Conservation (phyloP, 169 alveolate species). For the Toxoplasma gondii region DNA sequence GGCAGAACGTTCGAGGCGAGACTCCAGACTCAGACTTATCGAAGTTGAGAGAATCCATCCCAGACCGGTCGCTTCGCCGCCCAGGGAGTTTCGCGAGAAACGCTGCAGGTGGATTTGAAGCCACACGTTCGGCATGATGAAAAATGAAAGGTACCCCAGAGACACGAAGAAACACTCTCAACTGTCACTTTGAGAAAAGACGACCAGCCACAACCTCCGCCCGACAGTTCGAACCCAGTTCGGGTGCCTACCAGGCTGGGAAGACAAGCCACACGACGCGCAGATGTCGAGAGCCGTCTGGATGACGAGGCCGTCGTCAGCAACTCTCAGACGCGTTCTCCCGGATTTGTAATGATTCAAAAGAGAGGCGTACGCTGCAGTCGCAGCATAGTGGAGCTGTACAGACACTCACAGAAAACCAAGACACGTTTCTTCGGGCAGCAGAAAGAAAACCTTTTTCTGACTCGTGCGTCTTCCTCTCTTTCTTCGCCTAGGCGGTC, state of each 20-base stretch:
- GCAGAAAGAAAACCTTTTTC: not conserved
- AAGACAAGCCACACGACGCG: constrained; percentile 18
- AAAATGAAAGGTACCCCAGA: too few relatives aligned
- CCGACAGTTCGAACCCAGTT: not conserved
- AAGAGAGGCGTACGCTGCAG: constrained; percentile 50
- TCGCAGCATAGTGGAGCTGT: constrained; percentile 41
- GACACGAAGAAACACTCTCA: too few relatives aligned
- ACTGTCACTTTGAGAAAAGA: too few relatives aligned
- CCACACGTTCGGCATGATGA: too few relatives aligned
- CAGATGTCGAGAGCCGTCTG: not conserved
- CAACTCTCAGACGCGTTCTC: not conserved
- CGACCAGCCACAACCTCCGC: not conserved
- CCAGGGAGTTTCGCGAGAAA: too few relatives aligned
- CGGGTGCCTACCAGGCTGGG: not conserved
- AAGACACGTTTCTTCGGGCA: too few relatives aligned
- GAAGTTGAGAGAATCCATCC: not conserved
- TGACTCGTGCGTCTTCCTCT: too few relatives aligned
- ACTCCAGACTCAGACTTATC: not conserved
- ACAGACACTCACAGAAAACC: not conserved
- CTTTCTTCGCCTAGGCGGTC: too few relatives aligned
- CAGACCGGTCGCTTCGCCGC: not conserved
- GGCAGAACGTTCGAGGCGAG: not conserved
- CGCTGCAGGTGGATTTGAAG: too few relatives aligned
- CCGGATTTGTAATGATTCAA: constrained; percentile 37
- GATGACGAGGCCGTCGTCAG: not conserved